A percentile compares a stretch with the other conserved stretches of the same genome.
These are phyloP conservation scores for Colletotrichum viniferum DNA, from an alignment of 2,329 filamentous ascomycete genomes.

Conservation along the genomic window DNA sequence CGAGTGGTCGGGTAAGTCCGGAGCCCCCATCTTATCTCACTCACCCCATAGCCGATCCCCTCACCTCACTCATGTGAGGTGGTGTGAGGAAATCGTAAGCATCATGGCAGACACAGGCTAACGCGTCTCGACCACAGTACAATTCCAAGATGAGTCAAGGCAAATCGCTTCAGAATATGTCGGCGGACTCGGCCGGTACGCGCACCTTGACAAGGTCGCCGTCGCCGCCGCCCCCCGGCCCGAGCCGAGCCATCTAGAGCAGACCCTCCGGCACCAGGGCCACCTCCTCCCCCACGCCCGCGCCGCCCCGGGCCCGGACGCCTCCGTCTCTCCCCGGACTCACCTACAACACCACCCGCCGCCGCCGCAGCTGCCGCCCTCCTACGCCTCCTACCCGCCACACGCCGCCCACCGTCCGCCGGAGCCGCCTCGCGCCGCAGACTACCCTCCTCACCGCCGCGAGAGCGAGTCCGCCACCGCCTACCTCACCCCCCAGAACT, in stretches of 20 bases:
- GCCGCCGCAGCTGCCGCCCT: not conserved
- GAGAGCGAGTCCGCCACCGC: conserved; percentile 12
- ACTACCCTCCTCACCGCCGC: conserved; percentile 17
- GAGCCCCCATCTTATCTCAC: not conserved
- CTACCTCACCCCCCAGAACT: conserved; percentile 29
- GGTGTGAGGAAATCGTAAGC: not conserved
- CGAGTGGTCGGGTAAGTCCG: conserved; percentile 65
- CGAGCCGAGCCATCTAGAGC: conserved; percentile 29
- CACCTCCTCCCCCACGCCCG: conserved; percentile 19
- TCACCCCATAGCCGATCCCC: not conserved
- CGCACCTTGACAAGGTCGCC: conserved; percentile 48
- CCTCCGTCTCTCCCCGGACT: conserved; percentile 10
- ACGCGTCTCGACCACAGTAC: conserved; percentile 53
- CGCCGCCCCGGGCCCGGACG: conserved; percentile 1
- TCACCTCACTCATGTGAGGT: not conserved
- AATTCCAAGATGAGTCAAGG: conserved; percentile 87
- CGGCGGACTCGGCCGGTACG: conserved; percentile 78
- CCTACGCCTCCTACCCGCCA: conserved; percentile 6
- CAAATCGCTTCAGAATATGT: conserved; percentile 90
- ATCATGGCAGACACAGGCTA: not conserved
- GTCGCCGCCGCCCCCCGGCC: not conserved
- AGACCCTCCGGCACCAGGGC: conserved; percentile 28
- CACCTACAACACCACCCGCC: conserved; percentile 5
- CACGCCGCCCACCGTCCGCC: not conserved
- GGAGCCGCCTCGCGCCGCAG: not conserved